phyloP scores from a whole-genome alignment of 2,329 filamentous ascomycete species.

The Acrodontium crateriforme region DNA sequence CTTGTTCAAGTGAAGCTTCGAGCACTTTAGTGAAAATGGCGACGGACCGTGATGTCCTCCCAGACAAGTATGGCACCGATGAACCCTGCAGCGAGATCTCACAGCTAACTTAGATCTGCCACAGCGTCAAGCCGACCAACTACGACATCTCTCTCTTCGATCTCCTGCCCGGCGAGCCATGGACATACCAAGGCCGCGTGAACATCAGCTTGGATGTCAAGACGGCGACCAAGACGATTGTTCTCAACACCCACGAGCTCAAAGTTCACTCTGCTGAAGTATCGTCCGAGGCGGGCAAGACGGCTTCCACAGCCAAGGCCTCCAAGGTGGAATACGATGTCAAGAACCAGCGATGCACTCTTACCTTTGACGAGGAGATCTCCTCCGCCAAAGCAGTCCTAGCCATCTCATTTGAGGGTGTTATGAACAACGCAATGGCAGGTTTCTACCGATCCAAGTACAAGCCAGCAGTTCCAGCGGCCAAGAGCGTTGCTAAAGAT shows the following conservation, averaged over 20 bases:
- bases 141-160: constrained; percentile 73
- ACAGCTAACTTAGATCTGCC: no score
- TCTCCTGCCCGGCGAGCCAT: constrained; percentile 55
- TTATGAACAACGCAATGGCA: constrained; percentile 85
- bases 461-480: constrained; percentile 59
- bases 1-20: constrained; percentile 20
- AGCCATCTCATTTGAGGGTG: constrained; percentile 61
- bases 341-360: constrained; percentile 67
- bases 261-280: constrained; percentile 58
- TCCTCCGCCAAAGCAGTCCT: constrained; percentile 52
- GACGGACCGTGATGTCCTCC: constrained; percentile 33
- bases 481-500: constrained; percentile 64
- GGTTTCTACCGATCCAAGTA: constrained; percentile 93
- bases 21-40: constrained; percentile 28
- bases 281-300: constrained; percentile 42
- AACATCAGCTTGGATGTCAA: constrained; percentile 64
- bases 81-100: no score
- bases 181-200: constrained; percentile 76
- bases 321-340: constrained; percentile 65
- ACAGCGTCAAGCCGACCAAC: constrained; percentile 65
- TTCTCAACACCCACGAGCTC: constrained; percentile 75
- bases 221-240: constrained; percentile 59
- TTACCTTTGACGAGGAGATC: constrained; percentile 62
- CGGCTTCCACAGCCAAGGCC: constrained; percentile 44
- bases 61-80: constrained; percentile 26